These are phyloP conservation scores for Ehretia macrophylla DNA, from an alignment of 257 asterid genomes.

Conservation along the genomic window DNA sequence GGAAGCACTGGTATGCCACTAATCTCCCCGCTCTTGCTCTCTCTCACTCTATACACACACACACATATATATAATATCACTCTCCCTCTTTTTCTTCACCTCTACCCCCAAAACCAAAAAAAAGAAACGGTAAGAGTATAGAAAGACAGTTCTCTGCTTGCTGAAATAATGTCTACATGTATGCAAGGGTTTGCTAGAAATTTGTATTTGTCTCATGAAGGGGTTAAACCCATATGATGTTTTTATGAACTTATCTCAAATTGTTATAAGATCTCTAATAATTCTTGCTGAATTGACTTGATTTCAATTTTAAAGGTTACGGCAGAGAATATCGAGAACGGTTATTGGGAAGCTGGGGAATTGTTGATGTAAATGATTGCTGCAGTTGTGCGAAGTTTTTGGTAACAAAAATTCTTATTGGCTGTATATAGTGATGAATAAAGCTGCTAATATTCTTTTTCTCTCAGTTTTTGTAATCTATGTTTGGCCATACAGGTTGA, in stretches of 20 bases:
- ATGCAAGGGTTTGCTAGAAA: too few relatives aligned
- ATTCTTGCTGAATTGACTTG: constrained; percentile 8
- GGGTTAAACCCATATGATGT: too few relatives aligned
- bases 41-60: too few relatives aligned
- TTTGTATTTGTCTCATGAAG: too few relatives aligned
- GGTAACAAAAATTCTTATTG: constrained; percentile 35
- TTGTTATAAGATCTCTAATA: neutral
- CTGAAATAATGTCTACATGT: too few relatives aligned
- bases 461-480: constrained; percentile 6
- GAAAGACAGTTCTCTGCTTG: too few relatives aligned
- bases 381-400: constrained; percentile 90
- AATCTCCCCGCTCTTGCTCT: constrained; percentile 3
- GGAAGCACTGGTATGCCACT: constrained; percentile 91
- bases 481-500: constrained; percentile 52
- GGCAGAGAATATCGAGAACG: constrained; percentile 93
- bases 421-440: constrained; percentile 8
- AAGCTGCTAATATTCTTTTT: neutral
- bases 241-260: neutral
- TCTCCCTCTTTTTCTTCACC: too few relatives aligned
- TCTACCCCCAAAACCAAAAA: too few relatives aligned
- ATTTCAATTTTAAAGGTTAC: constrained; percentile 56
- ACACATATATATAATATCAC: too few relatives aligned
- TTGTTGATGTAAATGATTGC: constrained; percentile 91
- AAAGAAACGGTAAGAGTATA: too few relatives aligned
- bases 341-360: constrained; percentile 82